phyloP scores from a whole-genome alignment of 208 protist species.

The Trypanosoma vivax region DNA sequence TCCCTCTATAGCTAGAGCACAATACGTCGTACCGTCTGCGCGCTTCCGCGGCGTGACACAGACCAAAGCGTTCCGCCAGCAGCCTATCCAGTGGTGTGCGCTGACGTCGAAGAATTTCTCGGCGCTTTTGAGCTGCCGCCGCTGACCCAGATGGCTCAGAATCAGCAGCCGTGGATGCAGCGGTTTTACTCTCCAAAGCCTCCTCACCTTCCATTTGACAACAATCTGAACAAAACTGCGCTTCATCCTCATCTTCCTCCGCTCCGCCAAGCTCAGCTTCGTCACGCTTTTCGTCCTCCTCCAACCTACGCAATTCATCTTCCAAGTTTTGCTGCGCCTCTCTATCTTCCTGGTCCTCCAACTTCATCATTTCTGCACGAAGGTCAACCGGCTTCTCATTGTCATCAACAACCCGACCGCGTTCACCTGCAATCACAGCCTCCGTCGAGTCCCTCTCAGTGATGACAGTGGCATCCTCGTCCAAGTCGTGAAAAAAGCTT shows the following conservation, averaged over 20 bases:
- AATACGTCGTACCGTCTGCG: conserved; percentile 41
- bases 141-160: conserved; percentile 10
- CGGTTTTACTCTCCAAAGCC: not conserved
- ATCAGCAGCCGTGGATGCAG: not conserved
- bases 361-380: conserved; percentile 45
- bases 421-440: not conserved
- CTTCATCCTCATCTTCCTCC: conserved; percentile 31
- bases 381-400: conserved; percentile 27
- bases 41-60: conserved; percentile 41
- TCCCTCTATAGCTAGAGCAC: conserved; percentile 29
- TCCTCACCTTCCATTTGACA: not conserved
- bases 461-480: conserved; percentile 70
- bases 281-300: conserved; percentile 17
- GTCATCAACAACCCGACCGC: not conserved
- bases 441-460: not conserved
- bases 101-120: conserved; percentile 32
- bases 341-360: conserved; percentile 80
- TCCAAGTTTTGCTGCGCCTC: conserved; percentile 47
- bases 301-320: conserved; percentile 49
- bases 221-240: conserved; percentile 19
- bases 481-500: conserved; percentile 84
- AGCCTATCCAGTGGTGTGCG: conserved; percentile 43
- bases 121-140: conserved; percentile 39
- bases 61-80: conserved; percentile 45
- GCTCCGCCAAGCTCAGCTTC: conserved; percentile 24